Percentiles rank a stretch among this genome's conserved stretches.
Evolutionary conservation across 2,329 filamentous ascomycete species (phyloP).

Genomic region (Epichloe gansuensis): DNA sequence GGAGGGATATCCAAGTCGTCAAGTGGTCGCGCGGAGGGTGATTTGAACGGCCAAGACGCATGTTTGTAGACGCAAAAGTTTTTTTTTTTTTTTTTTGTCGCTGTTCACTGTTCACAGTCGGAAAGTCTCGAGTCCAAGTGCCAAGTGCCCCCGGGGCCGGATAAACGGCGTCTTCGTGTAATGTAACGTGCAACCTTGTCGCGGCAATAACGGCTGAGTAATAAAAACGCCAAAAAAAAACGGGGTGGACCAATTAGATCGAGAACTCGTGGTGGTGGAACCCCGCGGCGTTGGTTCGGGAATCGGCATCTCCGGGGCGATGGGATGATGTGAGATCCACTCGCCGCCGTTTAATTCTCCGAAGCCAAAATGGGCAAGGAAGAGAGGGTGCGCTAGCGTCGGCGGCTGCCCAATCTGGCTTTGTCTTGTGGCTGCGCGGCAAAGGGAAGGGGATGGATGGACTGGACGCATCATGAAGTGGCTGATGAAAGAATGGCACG

Average conservation of each 20-base stretch:
- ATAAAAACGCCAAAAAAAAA: slow-evolving; percentile 12
- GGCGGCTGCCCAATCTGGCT: too few species aligned
- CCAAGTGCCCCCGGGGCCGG: not conserved
- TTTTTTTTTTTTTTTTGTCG: not conserved
- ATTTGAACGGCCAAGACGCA: not conserved
- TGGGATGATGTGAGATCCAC: not conserved
- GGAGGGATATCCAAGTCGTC: too few species aligned
- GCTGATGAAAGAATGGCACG: too few species aligned
- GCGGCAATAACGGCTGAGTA: slow-evolving; percentile 12
- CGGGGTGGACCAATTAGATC: too few species aligned
- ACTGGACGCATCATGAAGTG: too few species aligned
- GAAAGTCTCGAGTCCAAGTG: not conserved
- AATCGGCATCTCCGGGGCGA: slow-evolving; percentile 1
- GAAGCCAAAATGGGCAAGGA: too few species aligned
- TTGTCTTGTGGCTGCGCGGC: too few species aligned
- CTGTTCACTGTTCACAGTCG: not conserved
- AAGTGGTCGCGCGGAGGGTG: not conserved
- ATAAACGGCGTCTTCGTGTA: not conserved
- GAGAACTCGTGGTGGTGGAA: not conserved
- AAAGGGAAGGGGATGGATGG: too few species aligned
- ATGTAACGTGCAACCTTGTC: not conserved
- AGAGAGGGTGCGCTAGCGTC: too few species aligned
- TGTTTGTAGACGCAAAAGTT: not conserved
- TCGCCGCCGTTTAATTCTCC: too few species aligned
- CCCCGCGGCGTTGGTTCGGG: slow-evolving; percentile 3